Conservation (phyloP, 2,329 filamentous ascomycete species). For the Bretziella fagacearum region DNA sequence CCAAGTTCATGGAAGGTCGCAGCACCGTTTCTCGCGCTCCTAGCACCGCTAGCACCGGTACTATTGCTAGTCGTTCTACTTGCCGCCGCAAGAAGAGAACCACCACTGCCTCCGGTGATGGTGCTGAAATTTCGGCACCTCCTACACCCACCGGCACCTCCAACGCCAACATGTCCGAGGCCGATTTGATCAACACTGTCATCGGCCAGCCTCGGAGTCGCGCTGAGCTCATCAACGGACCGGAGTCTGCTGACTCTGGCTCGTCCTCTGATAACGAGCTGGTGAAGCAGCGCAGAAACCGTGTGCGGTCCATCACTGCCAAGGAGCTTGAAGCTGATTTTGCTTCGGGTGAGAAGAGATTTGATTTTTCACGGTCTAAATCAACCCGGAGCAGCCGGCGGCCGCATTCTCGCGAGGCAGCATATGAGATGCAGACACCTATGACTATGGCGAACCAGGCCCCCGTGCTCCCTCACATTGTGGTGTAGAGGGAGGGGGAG, state of each 20-base stretch:
- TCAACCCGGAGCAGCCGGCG: neutral
- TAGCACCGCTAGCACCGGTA: conserved; percentile 32
- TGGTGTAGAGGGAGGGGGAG: conserved; percentile 3
- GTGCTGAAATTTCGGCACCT: conserved; percentile 8
- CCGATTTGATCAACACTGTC: conserved; percentile 28
- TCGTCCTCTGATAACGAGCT: conserved; percentile 12
- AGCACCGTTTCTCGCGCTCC: conserved; percentile 48
- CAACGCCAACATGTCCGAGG: conserved; percentile 21
- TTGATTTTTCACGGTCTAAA: conserved; percentile 2
- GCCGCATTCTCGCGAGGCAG: neutral
- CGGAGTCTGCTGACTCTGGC: conserved; percentile 9
- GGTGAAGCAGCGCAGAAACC: conserved; percentile 8
- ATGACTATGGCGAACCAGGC: conserved; percentile 10
- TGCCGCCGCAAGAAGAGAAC: conserved; percentile 16
- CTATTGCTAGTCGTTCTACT: conserved; percentile 13
- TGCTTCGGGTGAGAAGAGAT: neutral
- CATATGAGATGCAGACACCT: conserved; percentile 11
- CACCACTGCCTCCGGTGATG: conserved; percentile 15
- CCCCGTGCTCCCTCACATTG: conserved; percentile 13
- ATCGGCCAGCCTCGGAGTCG: conserved; percentile 18
- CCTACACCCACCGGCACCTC: conserved; percentile 3
- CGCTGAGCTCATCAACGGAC: conserved; percentile 8
- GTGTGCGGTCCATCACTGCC: conserved; percentile 9
- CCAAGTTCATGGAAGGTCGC: conserved; percentile 82
- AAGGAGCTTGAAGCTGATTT: conserved; percentile 8